Evolutionary conservation across 495 filamentous ascomycete genomes (phyloP), one percentile per base, ranked within the genome.

Genomic region (Alectoria sarmentosa): DNA sequence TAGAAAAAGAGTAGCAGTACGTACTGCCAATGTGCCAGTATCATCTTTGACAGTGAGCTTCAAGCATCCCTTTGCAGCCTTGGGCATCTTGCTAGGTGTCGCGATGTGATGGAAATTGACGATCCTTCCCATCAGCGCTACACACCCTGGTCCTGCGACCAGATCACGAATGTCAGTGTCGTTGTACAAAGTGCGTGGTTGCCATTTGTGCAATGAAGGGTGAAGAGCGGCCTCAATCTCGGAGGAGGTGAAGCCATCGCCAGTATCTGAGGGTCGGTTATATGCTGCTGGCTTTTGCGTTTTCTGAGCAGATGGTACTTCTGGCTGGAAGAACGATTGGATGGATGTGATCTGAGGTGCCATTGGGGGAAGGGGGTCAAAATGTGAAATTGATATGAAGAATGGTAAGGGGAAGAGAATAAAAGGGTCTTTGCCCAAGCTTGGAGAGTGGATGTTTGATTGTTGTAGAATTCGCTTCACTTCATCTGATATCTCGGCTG

Each of bases 1-100:
- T 19, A 11, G 49, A 19, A 11, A 26, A 32, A 26, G 26, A 10
- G 38, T 5, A 23, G 26, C 48, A 5, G 23, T 30, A 67, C 66
- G 52, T 70, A 88, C 86, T 10, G 76, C 79, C 54, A 87, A 74
- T 15, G 77, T 78, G 7, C 80, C 86, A 30, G 78, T 80, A 61
- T 84, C 75, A 72, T 89, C 86, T 62, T 80, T 82, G 3, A 88
- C 67, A 58, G 82, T 75, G 23, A 87, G 62, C 42, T 80, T 82
- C 52, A 85, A 74, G 70, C 77, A 83, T 1, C 84, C 83, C 58
- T 74, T 71, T 0, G 79, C 78, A 42, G 76, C 73, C 36, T 65
- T 36, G 5, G 75, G 73, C 32, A 68, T 71, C 58, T 80, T 79
- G 55, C 71, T 79, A 1, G 72, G 66, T 8, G 66, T 76, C 21